These are phyloP conservation scores for Heterobasidion irregulare DNA, from an alignment of 1,284 basidiomycete genomes.

Conservation along the genomic window DNA sequence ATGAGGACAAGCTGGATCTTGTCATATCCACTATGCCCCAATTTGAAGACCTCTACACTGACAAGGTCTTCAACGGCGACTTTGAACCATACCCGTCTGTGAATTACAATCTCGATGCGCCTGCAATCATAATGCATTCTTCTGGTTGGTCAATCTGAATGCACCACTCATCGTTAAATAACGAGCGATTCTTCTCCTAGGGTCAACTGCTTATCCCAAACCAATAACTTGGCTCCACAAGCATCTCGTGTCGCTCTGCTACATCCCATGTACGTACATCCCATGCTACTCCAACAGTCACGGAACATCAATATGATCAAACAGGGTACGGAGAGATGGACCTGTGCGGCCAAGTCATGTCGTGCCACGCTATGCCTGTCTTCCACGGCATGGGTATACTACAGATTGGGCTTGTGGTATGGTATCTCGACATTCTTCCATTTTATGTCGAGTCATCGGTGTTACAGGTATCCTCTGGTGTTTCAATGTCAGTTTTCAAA, in stretches of 20 bases:
- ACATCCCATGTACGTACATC: slow-evolving; percentile 10
- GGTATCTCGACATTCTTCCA: slow-evolving; percentile 4
- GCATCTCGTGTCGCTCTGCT: slow-evolving; percentile 4
- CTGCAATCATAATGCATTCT: slow-evolving; percentile 21
- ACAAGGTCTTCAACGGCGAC: neutral
- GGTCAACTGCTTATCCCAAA: slow-evolving; percentile 14
- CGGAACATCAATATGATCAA: neutral
- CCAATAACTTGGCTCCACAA: slow-evolving; percentile 11
- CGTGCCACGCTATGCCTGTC: slow-evolving; percentile 14
- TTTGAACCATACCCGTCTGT: slow-evolving; percentile 13
- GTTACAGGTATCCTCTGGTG: slow-evolving; percentile 10
- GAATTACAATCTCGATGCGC: slow-evolving; percentile 13
- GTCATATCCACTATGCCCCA: slow-evolving; percentile 11
- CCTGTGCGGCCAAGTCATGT: slow-evolving; percentile 13
- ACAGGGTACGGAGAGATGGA: slow-evolving; percentile 13
- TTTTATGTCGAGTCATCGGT: slow-evolving; percentile 4
- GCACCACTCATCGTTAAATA: neutral
- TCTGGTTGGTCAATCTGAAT: slow-evolving; percentile 19
- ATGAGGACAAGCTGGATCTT: slow-evolving; percentile 3
- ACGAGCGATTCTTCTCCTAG: slow-evolving; percentile 1
- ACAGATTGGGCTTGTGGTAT: slow-evolving; percentile 9
- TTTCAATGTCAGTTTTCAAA: slow-evolving; percentile 13
- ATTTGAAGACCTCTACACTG: slow-evolving; percentile 16
- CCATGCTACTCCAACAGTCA: neutral
- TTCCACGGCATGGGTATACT: slow-evolving; percentile 14